A percentile compares a stretch with the other conserved stretches of the same genome.
Conservation (phyloP, 2,329 filamentous ascomycete genomes). For the Alternaria conjuncta region DNA sequence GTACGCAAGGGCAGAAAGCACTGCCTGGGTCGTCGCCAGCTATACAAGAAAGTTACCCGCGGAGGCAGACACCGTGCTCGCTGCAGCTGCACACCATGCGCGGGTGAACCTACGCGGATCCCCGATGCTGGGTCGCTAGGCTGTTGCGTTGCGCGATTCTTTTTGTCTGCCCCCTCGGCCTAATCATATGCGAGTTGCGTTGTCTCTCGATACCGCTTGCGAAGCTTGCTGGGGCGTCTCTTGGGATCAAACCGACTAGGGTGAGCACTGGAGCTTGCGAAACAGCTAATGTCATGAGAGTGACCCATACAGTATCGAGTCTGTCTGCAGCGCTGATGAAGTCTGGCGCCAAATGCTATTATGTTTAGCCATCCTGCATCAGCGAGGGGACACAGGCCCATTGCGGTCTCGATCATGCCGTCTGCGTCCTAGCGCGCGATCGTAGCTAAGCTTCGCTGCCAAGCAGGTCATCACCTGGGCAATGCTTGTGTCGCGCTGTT, state of each 20-base stretch:
- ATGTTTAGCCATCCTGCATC: neutral
- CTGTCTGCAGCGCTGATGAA: neutral
- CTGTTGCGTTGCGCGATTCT: neutral
- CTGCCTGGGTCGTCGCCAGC: conserved; percentile 2
- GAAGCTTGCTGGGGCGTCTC: neutral
- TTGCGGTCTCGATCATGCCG: conserved; percentile 12
- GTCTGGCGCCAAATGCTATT: neutral
- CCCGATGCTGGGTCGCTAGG: neutral
- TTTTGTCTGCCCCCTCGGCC: neutral
- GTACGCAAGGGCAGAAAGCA: neutral
- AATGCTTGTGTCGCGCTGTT: conserved; percentile 29
- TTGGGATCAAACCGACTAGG: neutral
- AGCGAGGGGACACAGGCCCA: neutral
- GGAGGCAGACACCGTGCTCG: conserved; percentile 8
- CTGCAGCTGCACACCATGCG: neutral
- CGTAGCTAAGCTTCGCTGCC: conserved; percentile 34
- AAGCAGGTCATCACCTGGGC: conserved; percentile 23
- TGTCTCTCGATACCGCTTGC: neutral
- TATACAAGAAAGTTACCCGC: conserved; percentile 11
- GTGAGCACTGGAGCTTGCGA: neutral
- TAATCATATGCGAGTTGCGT: neutral
- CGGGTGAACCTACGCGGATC: neutral
- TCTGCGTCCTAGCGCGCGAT: conserved; percentile 11
- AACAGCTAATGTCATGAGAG: neutral
- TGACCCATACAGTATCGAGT: neutral